phyloP scores from a whole-genome alignment of 305 asterid species.

The Galium porrigens region DNA sequence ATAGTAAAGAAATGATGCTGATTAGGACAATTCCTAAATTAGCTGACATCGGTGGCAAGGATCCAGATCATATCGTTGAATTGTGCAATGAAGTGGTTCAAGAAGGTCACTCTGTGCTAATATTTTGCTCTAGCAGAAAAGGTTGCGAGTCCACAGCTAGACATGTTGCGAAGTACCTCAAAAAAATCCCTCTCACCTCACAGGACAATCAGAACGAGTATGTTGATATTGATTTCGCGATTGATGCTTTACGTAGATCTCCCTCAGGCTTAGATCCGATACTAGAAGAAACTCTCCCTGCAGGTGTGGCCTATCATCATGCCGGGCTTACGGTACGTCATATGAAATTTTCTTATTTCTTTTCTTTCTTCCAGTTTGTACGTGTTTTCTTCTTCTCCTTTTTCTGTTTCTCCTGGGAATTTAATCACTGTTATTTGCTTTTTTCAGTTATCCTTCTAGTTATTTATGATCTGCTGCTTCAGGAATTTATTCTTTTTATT shows the following conservation, averaged over 20 bases:
- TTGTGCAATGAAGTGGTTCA: conserved; percentile 99
- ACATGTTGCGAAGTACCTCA: conserved; percentile 77
- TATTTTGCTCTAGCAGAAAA: conserved; percentile 93
- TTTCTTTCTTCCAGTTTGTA: background rate
- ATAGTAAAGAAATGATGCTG: conserved; percentile 63
- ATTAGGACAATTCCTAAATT: conserved; percentile 60
- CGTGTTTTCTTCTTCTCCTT: background rate
- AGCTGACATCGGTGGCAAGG: conserved; percentile 80
- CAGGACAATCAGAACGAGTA: conserved; percentile 32
- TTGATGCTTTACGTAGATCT: conserved; percentile 76
- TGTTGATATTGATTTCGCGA: conserved; percentile 53
- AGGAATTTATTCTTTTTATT: conserved; percentile 22
- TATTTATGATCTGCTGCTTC: conserved; percentile 4
- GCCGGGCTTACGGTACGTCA: conserved; percentile 86
- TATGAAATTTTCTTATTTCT: conserved; percentile 12
- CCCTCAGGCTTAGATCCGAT: conserved; percentile 92
- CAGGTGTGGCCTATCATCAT: conserved; percentile 98
- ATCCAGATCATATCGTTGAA: conserved; percentile 93
- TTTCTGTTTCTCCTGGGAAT: background rate
- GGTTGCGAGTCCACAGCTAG: conserved; percentile 97
- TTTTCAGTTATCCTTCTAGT: background rate
- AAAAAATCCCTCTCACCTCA: conserved; percentile 38
- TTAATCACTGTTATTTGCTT: background rate
- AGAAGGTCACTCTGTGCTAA: conserved; percentile 94
- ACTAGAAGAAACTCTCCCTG: conserved; percentile 83